These are phyloP conservation scores for Porcisia hertigi DNA, from an alignment of 208 protist species.

Conservation along the genomic window DNA sequence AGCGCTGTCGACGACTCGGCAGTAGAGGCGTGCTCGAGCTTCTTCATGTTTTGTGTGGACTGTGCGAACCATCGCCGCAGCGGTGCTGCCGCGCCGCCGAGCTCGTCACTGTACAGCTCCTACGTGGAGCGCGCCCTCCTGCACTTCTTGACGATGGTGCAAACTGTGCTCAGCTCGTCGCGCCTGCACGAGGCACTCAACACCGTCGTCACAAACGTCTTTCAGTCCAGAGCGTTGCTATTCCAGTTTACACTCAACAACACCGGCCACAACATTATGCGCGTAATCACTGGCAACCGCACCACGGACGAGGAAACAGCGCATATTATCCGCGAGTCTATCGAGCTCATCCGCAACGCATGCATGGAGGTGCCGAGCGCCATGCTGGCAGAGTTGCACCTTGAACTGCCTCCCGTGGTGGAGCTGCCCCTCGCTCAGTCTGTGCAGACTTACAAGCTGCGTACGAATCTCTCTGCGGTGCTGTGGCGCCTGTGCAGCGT, in stretches of 20 bases:
- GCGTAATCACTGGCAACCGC: constrained; percentile 32
- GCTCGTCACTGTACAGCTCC: constrained; percentile 29
- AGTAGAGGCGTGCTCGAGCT: constrained; percentile 49
- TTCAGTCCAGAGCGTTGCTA: constrained; percentile 59
- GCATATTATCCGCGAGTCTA: constrained; percentile 69
- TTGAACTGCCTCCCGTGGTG: constrained; percentile 77
- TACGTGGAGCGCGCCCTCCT: constrained; percentile 78
- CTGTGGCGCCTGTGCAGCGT: constrained; percentile 59
- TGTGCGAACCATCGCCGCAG: constrained; percentile 60
- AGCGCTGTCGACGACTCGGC: constrained; percentile 43
- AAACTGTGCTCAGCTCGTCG: constrained; percentile 53
- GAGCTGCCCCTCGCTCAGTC: constrained; percentile 79
- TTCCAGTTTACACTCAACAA: constrained; percentile 88
- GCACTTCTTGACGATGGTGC: constrained; percentile 70
- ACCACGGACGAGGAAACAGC: constrained; percentile 56
- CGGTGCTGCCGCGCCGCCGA: constrained; percentile 10
- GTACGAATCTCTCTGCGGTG: constrained; percentile 69
- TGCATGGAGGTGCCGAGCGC: constrained; percentile 57
- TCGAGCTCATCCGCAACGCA: constrained; percentile 73
- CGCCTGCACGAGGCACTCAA: constrained; percentile 53
- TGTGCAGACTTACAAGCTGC: constrained; percentile 75
- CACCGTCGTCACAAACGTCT: constrained; percentile 64
- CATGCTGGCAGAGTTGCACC: constrained; percentile 56
- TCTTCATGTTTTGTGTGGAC: constrained; percentile 71
- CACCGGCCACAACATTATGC: constrained; percentile 80